Base-by-base conservation (phyloP, 2,329 filamentous ascomycete genomes). In the Aureobasidium musti region DNA sequence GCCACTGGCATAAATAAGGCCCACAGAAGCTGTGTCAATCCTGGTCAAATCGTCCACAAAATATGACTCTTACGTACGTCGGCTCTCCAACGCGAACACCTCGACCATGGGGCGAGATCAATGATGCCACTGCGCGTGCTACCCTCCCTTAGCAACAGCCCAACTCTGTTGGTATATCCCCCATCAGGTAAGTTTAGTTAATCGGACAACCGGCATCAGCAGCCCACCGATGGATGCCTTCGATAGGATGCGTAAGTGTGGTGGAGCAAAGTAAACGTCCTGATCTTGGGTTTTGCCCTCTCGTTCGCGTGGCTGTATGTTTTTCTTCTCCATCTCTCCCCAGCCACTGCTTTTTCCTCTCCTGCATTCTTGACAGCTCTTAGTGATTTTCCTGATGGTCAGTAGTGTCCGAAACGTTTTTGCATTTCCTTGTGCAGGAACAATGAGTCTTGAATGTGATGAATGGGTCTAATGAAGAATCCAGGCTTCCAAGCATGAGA, bases 1-100 rank as follows among this genome's bases (percentile, higher is more conserved):
- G 37, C 3, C 35, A 17, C 14, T 49, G 57, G 14, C n/a, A 37
- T 30, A 8, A 13, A 26, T 8, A 49, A 61, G 41, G 30, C 43
- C 41, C 41, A 33, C 37, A 33, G 39, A 26, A 14, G 28, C 39
- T 33, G 26, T 14, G 5, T 5, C 7, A 28, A 59, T 21, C 39
- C 39, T 45, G 53, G 53, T 59, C 56, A 11, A 45, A 28, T 59
- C 17, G 19, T 23, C 57, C 6, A n/a, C 28, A 52, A 17, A 41
- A 35, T 45, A 63, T 52, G 59, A 63, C 45, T 49, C 57, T 50
- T 61, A 43, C 56, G 45, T 61, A 61, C 59, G 30, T 63, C 59
- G 59, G 59, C 59, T 63, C 59, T 63, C 59, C 59, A 52, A 63
- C 45, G 3, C 41, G 14, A 30, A 23, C 30, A 49, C 57, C 30